phyloP scores from a whole-genome alignment of 257 asterid genomes.

The Plantago elongata region DNA sequence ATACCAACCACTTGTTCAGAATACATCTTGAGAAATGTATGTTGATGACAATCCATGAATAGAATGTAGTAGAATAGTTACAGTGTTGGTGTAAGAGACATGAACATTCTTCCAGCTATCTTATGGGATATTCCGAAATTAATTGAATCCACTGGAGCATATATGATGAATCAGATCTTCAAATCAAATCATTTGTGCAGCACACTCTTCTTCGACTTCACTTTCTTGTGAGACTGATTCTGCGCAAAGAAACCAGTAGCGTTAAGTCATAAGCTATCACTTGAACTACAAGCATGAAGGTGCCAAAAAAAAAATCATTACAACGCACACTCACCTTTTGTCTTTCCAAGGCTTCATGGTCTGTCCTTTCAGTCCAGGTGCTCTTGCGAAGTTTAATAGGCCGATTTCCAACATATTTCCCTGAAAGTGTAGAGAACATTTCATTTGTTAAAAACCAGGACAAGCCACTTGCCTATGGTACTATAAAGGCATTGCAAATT shows the following conservation, averaged over 20 bases:
- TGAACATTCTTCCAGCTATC: background rate
- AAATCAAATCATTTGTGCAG: slow-evolving; percentile 50
- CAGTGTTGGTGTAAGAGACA: background rate
- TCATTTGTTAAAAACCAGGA: background rate
- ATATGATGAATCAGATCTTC: background rate
- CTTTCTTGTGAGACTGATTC: slow-evolving; percentile 58
- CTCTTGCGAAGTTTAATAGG: slow-evolving; percentile 96
- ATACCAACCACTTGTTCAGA: too few relatives aligned
- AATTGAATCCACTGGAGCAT: background rate
- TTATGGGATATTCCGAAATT: background rate
- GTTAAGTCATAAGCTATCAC: background rate
- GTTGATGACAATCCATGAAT: too few relatives aligned
- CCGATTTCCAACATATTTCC: slow-evolving; percentile 90
- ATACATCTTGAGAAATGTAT: too few relatives aligned
- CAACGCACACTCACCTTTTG: slow-evolving; percentile 47
- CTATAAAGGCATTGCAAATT: too few relatives aligned
- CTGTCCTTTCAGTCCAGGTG: slow-evolving; percentile 87
- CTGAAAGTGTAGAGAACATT: slow-evolving; percentile 28
- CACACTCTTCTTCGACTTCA: slow-evolving; percentile 57
- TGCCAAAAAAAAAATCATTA: background rate
- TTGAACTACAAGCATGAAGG: background rate
- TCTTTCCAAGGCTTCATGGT: slow-evolving; percentile 57
- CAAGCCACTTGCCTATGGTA: background rate
- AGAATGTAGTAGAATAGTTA: too few relatives aligned
- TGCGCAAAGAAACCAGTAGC: slow-evolving; percentile 20